Percentiles rank a stretch among this genome's conserved stretches.
Conservation (phyloP, 1,284 basidiomycete genomes). For the Neonothopanus nambi region DNA sequence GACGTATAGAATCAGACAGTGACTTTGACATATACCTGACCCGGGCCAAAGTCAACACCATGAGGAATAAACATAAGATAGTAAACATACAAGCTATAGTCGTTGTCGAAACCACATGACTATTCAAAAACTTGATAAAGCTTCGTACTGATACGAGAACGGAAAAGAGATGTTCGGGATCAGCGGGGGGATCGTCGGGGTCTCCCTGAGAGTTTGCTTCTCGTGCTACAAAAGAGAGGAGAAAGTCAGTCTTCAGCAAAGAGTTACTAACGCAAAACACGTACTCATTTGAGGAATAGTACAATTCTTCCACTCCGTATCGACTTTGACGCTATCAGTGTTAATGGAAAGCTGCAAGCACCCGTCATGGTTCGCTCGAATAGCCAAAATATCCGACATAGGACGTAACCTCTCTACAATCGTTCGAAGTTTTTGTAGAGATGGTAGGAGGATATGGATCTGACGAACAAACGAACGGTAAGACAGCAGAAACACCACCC, state of each 20-base stretch:
- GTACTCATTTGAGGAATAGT: conserved; percentile 67
- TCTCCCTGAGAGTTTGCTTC: conserved; percentile 33
- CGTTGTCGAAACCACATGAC: conserved; percentile 81
- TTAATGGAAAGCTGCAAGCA: conserved; percentile 67
- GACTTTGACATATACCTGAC: conserved; percentile 79
- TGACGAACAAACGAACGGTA: too few relatives aligned
- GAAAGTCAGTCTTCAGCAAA: neutral
- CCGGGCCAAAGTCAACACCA: neutral
- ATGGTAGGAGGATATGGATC: conserved; percentile 83
- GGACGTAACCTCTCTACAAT: conserved; percentile 75
- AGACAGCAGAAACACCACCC: too few relatives aligned
- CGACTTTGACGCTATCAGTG: conserved; percentile 72
- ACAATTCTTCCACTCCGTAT: conserved; percentile 80
- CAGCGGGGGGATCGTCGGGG: conserved; percentile 35
- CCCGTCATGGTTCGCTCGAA: conserved; percentile 69
- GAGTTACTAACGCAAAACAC: conserved; percentile 24
- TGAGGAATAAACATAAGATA: neutral
- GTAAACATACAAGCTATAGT: conserved; percentile 78
- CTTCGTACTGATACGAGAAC: conserved; percentile 75
- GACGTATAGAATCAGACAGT: conserved; percentile 88
- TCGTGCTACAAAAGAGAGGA: conserved; percentile 11
- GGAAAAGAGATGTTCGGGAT: conserved; percentile 59
- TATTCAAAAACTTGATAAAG: conserved; percentile 82
- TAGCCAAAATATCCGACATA: conserved; percentile 74
- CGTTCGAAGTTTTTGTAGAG: conserved; percentile 74